These are phyloP conservation scores for Cymbopogon flexuosus DNA, from an alignment of 202 grass and related monocot genomes.

Conservation along the genomic window DNA sequence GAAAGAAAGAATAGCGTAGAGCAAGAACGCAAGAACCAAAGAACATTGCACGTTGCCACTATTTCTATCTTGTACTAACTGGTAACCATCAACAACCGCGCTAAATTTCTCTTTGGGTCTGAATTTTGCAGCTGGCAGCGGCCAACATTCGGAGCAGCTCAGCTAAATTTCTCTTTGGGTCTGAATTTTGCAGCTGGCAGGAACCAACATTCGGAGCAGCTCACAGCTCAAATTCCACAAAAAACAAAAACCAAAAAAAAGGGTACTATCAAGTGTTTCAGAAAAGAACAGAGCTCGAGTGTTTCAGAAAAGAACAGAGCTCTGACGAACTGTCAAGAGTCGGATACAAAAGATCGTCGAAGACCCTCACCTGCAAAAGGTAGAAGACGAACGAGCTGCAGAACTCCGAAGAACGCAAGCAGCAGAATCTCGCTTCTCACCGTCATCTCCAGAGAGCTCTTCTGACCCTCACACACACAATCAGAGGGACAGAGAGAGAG, in stretches of 20 bases:
- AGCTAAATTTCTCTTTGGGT: too few species aligned
- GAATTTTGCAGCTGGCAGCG: not conserved
- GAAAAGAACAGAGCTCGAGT: not conserved
- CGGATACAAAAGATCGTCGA: not conserved
- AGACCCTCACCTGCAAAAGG: slow-evolving; percentile 29
- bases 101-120: not conserved
- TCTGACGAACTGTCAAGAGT: not conserved
- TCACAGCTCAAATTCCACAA: not conserved
- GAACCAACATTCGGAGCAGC: not conserved
- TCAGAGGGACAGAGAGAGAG: not conserved
- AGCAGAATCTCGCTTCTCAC: not conserved
- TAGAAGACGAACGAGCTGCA: slow-evolving; percentile 14
- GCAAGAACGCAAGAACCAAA: not conserved
- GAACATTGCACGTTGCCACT: not conserved
- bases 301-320: not conserved
- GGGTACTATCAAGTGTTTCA: not conserved
- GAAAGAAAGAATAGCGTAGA: not conserved
- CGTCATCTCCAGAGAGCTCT: not conserved
- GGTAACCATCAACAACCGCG: not conserved
- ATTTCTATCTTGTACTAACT: not conserved
- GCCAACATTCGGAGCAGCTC: too few species aligned
- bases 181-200: not conserved
- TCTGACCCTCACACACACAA: not conserved
- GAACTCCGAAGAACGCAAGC: slow-evolving; percentile 1
- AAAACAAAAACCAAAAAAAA: not conserved